Evolutionary conservation across 495 filamentous ascomycete species (phyloP), one percentile per base, ranked within the genome.

Genomic region (Aspergillus sparsus): DNA sequence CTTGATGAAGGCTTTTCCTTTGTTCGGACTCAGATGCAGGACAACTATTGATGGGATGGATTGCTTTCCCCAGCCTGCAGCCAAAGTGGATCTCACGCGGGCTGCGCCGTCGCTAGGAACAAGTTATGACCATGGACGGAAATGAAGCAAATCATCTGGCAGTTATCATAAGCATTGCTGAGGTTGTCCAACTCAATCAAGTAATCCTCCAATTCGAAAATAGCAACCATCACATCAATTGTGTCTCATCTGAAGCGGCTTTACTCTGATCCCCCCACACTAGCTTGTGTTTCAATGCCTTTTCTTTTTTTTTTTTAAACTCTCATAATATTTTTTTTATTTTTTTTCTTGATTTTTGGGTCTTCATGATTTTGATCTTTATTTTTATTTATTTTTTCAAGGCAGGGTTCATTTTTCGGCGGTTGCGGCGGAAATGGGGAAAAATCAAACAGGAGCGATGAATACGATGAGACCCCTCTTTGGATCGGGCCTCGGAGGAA

Each of bases 341-440:
- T n/a, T 31, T n/a, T 11, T 53, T 53, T 49, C 34, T 32, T 31
- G 21, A 27, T 33, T 12, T 60, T 47, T 18, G 58, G 34, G 35
- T 36, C 39, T 16, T 31, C 18, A 39, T 49, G 6, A 6, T 37
- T 45, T 21, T 45, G 46, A 53, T 37, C 39, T 8, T 11, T 41
- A 41, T 41, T 42, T 42, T n/a, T n/a, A n/a, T n/a, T n/a, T n/a
- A n/a, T n/a, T n/a, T 32, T 31, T 12, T 32, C 5, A 9, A 18
- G n/a, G 16, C 31, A 27, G 18, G 6, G 11, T 36, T 27, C 12
- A 6, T 53, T 55, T 58, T 49, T 21, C 57, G 50, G 63, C 63
- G 63, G 63, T 44, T 60, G 59, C 51, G 47, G 63, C 63, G 63
- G 63, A 57, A 49, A 53, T 58, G 56, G 50, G 39, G 49, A 34